Evolutionary conservation across 1,284 basidiomycete genomes (phyloP).

Genomic region (Athelia sp.): DNA sequence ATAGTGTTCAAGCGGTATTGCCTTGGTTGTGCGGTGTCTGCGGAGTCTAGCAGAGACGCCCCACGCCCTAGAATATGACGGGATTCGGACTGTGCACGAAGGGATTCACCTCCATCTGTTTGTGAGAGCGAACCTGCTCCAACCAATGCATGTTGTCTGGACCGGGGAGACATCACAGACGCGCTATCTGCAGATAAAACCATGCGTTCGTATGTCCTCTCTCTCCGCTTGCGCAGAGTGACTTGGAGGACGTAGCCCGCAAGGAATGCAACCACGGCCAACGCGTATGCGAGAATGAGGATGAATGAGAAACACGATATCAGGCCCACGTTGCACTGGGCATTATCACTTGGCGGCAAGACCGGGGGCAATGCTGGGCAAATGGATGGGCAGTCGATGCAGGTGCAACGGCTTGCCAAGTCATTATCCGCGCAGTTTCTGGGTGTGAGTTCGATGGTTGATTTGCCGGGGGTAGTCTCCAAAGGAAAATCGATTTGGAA

Average conservation of each 20-base stretch:
- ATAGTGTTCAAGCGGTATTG: conserved; percentile 85
- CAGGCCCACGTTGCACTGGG: conserved; percentile 70
- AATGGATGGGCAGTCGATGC: conserved; percentile 87
- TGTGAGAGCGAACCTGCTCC: conserved; percentile 71
- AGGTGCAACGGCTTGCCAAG: conserved; percentile 82
- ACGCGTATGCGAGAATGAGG: conserved; percentile 71
- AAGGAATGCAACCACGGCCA: conserved; percentile 68
- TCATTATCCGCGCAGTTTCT: conserved; percentile 77
- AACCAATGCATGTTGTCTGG: conserved; percentile 58
- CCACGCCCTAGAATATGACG: conserved; percentile 72
- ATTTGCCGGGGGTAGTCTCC: conserved; percentile 37
- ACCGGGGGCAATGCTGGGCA: conserved; percentile 78
- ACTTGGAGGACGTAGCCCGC: conserved; percentile 58
- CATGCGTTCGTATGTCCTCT: conserved; percentile 72
- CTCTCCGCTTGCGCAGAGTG: conserved; percentile 52
- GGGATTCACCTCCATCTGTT: conserved; percentile 61
- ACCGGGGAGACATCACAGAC: conserved; percentile 53
- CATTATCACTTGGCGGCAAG: conserved; percentile 49
- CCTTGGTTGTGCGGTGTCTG: conserved; percentile 85
- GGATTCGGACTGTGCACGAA: conserved; percentile 53
- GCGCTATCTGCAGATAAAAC: conserved; percentile 72
- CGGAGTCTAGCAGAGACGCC: conserved; percentile 77
- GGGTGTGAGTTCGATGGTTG: conserved; percentile 48
- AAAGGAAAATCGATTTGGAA: conserved; percentile 93
- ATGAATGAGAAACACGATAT: conserved; percentile 85